phyloP scores from a whole-genome alignment of 495 filamentous ascomycete species.

The Neurospora sp. region DNA sequence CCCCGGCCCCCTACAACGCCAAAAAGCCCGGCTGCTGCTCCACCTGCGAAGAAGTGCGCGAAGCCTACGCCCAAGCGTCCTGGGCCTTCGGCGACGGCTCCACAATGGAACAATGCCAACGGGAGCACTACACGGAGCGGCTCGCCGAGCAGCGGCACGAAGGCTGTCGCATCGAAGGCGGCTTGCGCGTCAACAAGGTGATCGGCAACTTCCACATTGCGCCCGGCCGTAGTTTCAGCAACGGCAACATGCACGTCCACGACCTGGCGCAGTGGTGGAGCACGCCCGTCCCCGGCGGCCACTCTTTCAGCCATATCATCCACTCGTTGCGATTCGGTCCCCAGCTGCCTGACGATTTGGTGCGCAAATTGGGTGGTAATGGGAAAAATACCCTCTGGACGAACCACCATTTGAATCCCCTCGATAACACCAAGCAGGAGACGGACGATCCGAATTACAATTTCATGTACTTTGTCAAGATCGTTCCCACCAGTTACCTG shows the following conservation, averaged over 20 bases:
- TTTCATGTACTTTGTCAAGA: constrained; percentile 99
- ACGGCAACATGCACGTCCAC: constrained; percentile 93
- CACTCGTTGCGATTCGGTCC: constrained; percentile 96
- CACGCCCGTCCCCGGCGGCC: constrained; percentile 47
- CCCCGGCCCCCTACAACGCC: constrained; percentile 56
- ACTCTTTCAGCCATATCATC: constrained; percentile 86
- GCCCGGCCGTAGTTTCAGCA: constrained; percentile 72
- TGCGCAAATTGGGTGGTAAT: constrained; percentile 41
- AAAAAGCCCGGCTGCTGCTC: constrained; percentile 80
- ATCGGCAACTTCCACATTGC: constrained; percentile 98
- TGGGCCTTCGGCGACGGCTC: constrained; percentile 94
- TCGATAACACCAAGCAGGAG: constrained; percentile 71
- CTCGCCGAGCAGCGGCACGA: constrained; percentile 80
- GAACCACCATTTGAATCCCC: constrained; percentile 82
- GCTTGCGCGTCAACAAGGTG: constrained; percentile 92
- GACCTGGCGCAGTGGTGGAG: constrained; percentile 90
- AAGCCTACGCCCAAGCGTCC: constrained; percentile 76
- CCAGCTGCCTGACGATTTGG: constrained; percentile 69
- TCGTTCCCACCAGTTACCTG: constrained; percentile 89
- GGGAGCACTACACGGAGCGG: constrained; percentile 84
- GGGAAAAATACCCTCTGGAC: constrained; percentile 53
- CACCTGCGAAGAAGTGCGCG: constrained; percentile 91
- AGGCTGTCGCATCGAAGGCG: constrained; percentile 90
- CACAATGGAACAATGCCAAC: constrained; percentile 88
- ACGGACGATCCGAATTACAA: constrained; percentile 80